Base-by-base conservation (phyloP, 148 eudicot genomes). In the Rhododendron molle region DNA sequence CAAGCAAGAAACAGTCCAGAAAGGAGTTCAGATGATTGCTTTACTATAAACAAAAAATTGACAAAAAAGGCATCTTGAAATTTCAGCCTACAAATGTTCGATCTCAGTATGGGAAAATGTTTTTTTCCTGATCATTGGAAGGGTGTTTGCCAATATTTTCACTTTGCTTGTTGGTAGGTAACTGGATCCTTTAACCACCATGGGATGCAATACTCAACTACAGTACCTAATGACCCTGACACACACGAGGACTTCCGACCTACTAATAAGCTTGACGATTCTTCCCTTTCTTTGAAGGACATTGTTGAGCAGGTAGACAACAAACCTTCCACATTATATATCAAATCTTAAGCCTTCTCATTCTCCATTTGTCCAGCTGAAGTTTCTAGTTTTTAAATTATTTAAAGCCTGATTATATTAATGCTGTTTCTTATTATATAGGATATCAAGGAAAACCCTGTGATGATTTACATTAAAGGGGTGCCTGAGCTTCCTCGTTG, bases 391-490 rank as follows among this genome's bases (percentile, higher is more conserved):
- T 11, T 56, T 62, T 38, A 14, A 3, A 80, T 7, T 85, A 28
- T 40, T 69, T 80, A 20, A 3, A 15, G 20, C 38, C 52, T 49
- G 26, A 83, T 76, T 52, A 44, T 36, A 76, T 81, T 88, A 26
- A 86, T 84, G 65, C 4, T 46, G 52, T 23, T 79, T 83, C 84
- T 80, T 78, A 5, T 78, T 18, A 44, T 81, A 81, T 82, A 97
- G 99, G 99, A 97, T 93, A 89, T 97, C 82, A 95, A 94, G 91
- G 98, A 93, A 83, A 90, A 97, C 85, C 95, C 96, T 30, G 94
- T 95, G 78, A 94, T 97, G 99, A 84, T 97, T 73, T 97, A 97
- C 88, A 97, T 97, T 93, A 97, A 97, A 89, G 98, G 98, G 86
- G 89, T 91, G 74, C 99, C 98, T 65, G 95, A 94, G 18, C 86